Conservation (phyloP, 768 basidiomycete species). For the Lentinus brumalis region DNA sequence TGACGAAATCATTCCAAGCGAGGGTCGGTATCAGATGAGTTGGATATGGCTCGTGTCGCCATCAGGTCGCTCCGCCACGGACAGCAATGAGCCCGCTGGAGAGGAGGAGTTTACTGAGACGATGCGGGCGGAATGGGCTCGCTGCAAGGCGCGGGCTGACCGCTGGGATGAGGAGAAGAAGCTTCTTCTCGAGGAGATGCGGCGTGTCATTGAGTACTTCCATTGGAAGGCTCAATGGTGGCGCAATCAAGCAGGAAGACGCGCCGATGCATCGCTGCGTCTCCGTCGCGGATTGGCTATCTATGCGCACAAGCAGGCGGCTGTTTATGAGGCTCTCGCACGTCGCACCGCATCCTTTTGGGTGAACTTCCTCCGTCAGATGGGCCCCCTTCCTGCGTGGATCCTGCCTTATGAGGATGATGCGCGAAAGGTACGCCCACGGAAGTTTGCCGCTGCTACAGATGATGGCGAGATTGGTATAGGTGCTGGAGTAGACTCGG, state of each 20-base stretch:
- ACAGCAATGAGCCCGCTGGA: neutral
- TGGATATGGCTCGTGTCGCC: slow-evolving; percentile 17
- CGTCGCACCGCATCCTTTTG: neutral
- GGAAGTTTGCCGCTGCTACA: no score
- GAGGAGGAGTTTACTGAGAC: neutral
- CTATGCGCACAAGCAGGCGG: neutral
- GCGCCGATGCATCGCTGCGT: neutral
- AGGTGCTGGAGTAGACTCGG: no score
- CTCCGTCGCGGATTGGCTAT: neutral
- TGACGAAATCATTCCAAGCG: neutral
- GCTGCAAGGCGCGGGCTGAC: slow-evolving; percentile 1
- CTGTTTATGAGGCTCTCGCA: neutral
- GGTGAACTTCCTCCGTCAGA: neutral
- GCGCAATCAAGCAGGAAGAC: neutral
- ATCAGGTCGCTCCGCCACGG: no score
- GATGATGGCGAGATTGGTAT: no score
- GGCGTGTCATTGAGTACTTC: slow-evolving; percentile 22
- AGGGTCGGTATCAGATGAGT: slow-evolving; percentile 10
- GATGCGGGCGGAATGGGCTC: slow-evolving; percentile 2
- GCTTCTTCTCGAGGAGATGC: slow-evolving; percentile 31
- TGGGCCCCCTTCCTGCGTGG: neutral
- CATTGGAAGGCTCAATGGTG: slow-evolving; percentile 18
- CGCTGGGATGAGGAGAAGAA: slow-evolving; percentile 17
- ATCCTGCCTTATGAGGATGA: neutral
- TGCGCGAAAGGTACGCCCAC: no score